phyloP scores from a whole-genome alignment of 768 basidiomycete genomes.

The Sporobolomyces phaffii region DNA sequence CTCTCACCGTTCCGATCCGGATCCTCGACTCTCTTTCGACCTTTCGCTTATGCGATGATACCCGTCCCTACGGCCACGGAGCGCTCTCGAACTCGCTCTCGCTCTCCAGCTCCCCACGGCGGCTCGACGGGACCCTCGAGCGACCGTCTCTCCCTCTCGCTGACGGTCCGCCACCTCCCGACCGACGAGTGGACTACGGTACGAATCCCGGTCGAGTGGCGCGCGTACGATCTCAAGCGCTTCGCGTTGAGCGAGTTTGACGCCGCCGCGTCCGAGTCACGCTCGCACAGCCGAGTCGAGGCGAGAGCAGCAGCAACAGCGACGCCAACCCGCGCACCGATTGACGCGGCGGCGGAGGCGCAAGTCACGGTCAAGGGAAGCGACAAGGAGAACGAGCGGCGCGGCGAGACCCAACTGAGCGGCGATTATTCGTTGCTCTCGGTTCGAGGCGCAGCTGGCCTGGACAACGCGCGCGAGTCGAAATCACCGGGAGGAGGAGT shows the following conservation, averaged over 20 bases:
- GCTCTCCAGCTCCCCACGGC: too few species aligned
- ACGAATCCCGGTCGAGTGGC: background rate
- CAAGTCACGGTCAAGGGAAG: background rate
- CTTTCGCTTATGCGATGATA: background rate
- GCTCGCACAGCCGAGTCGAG: too few species aligned
- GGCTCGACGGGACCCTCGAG: background rate
- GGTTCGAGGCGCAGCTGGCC: background rate
- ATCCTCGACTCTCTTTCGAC: too few species aligned
- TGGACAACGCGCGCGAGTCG: too few species aligned
- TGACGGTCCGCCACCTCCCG: conserved; percentile 6
- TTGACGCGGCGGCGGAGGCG: background rate
- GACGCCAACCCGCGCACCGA: too few species aligned
- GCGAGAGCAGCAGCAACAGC: too few species aligned
- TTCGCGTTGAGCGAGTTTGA: background rate
- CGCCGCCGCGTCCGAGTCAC: background rate
- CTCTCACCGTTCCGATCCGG: too few species aligned
- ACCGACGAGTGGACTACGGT: conserved; percentile 1
- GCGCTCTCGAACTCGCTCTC: too few species aligned
- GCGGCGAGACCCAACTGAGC: background rate
- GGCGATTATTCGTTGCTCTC: background rate
- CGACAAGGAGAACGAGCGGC: background rate
- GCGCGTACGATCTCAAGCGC: background rate
- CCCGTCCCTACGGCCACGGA: too few species aligned
- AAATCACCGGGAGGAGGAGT: conserved; percentile 7
- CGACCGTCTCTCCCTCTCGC: background rate